Base-by-base conservation (phyloP, 2,329 filamentous ascomycete species). In the Phaeosphaeriaceae sp. region DNA sequence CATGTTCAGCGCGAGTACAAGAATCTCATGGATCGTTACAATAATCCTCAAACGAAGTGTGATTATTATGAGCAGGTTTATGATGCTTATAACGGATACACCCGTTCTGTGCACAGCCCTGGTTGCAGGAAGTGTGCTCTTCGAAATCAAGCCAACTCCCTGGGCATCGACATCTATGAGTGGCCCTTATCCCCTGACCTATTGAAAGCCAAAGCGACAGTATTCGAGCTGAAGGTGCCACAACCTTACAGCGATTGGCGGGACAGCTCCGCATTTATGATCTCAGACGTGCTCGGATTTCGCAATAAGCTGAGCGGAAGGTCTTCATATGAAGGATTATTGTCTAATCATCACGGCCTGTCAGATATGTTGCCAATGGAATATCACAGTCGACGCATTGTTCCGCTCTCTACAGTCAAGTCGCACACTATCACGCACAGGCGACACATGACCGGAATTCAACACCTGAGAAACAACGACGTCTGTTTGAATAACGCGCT, bases 151-250 rank as follows among this genome's bases (percentile, higher is more conserved):
- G 81, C 81, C 0, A 37, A 71, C 0, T 2, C 3, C 0, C 47
- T 87, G 0, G 30, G 20, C 0, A 84, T 87, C 6, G 0, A 34
- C 0, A 61, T 83, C 7, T 73, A 83, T 54, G 84, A 87, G 58
- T 85, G 82, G 82, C 83, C 84, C 0, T 67, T 87, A 0, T 78
- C 82, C 0, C 23, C 34, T 0, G 13, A 72, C 0, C 0, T 35
- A 0, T 5, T 50, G 0, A 21, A 72, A 9, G 73, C 74, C 0
- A 78, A 80, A 48, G 71, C 80, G 0, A 73, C 76, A 0, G 71
- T 86, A 0, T 86, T 86, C 41, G 83, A 86, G 53, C 66, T 86
- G 0, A 42, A 56, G 0, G 52, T 76, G 0, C 82, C 83, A 0
- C 4, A 17, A 0, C 21, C 60, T 0, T 79, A 82, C 28, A 60